Conservation (phyloP, 2,329 filamentous ascomycete genomes). For the Aspergillus luchuensis region DNA sequence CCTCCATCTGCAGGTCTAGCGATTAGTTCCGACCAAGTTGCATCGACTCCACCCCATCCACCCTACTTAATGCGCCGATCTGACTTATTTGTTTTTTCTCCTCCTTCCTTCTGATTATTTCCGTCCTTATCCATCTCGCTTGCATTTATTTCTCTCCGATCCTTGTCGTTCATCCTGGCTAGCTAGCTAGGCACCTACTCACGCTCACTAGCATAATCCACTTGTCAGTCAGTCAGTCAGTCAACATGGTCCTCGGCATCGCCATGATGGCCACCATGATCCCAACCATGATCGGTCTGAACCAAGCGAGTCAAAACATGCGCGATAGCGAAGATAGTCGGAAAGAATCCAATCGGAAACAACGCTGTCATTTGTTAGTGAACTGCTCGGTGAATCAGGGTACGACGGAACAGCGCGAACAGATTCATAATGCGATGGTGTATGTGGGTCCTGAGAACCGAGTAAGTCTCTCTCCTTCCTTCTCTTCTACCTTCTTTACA, state of each 20-base stretch:
- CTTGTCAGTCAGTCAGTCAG: no score
- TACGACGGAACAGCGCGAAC: slow-evolving; percentile 21
- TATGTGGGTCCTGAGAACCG: background rate
- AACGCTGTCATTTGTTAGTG: slow-evolving; percentile 26
- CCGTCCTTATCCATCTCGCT: background rate
- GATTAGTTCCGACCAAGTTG: background rate
- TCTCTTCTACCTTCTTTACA: background rate
- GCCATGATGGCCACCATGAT: slow-evolving; percentile 29
- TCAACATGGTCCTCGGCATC: slow-evolving; percentile 28
- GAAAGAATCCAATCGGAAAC: slow-evolving; percentile 20
- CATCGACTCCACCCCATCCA: no score
- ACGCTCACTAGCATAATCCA: no score
- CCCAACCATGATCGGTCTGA: slow-evolving; percentile 30
- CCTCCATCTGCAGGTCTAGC: background rate
- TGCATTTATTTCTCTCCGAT: background rate
- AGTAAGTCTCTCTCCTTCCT: background rate
- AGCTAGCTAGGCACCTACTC: no score
- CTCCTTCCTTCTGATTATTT: no score
- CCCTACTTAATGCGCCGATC: slow-evolving; percentile 1
- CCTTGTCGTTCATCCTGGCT: no score
- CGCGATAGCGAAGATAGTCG: slow-evolving; percentile 26
- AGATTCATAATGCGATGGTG: slow-evolving; percentile 26
- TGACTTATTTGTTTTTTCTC: background rate
- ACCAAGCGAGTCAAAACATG: slow-evolving; percentile 26
- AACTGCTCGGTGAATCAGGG: slow-evolving; percentile 24